Evolutionary conservation across 371 early-diverging fungal genomes (phyloP).

Genomic region (Lichtheimia ornata): DNA sequence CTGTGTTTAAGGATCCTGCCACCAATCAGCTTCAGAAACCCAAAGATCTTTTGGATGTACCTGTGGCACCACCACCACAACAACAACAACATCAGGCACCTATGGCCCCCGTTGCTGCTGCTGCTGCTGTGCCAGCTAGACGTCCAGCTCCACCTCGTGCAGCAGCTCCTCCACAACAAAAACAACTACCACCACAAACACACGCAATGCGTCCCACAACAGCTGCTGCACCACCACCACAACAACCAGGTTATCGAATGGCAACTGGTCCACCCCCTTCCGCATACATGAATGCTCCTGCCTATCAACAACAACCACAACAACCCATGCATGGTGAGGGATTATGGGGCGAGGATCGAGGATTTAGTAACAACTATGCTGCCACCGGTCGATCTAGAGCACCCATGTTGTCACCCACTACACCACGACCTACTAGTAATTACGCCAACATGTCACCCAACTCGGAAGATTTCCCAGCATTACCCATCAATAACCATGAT

Average conservation of each 20-base stretch:
- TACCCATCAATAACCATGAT: constrained; percentile 2
- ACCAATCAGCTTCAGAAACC: constrained; percentile 26
- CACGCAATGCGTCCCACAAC: neutral
- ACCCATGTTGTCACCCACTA: constrained; percentile 2
- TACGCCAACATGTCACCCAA: neutral
- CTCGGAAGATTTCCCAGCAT: constrained; percentile 10
- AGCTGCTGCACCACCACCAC: neutral
- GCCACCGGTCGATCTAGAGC: neutral
- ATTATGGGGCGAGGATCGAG: constrained; percentile 43
- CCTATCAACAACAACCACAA: neutral
- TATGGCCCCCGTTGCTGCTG: no score
- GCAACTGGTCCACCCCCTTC: neutral
- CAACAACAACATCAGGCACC: no score
- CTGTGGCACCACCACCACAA: neutral
- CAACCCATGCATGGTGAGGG: constrained; percentile 9
- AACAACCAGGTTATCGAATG: neutral
- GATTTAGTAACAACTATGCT: constrained; percentile 23
- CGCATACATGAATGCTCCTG: constrained; percentile 6
- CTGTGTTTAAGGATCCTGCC: constrained; percentile 30
- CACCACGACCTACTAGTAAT: neutral
- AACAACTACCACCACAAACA: neutral
- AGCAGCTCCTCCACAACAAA: neutral
- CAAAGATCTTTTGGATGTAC: constrained; percentile 22
- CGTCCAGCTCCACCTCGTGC: constrained; percentile 1
- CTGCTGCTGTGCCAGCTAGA: neutral